Evolutionary conservation across 768 basidiomycete genomes (phyloP).

Genomic region (Dictyophora rubrovolvata): DNA sequence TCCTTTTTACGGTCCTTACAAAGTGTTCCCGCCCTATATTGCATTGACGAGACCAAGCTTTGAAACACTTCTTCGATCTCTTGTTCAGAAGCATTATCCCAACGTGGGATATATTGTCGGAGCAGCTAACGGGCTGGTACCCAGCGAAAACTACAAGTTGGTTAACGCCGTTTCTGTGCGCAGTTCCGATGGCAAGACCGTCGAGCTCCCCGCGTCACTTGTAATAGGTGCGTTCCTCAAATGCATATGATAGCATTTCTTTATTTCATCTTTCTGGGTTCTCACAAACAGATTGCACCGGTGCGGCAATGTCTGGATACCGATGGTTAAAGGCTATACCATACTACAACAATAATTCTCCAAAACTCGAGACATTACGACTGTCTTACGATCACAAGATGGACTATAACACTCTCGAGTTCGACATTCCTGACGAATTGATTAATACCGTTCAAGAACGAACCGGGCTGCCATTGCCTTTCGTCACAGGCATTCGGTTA

Average conservation of each 20-base stretch:
- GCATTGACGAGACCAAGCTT: conserved; percentile 7
- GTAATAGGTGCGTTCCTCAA: conserved; percentile 13
- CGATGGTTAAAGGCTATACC: conserved; percentile 9
- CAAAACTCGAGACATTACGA: conserved; percentile 1
- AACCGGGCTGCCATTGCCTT: neutral
- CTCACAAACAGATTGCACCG: conserved; percentile 16
- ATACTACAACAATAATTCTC: neutral
- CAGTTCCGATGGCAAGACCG: neutral
- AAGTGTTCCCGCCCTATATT: conserved; percentile 5
- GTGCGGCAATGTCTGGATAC: conserved; percentile 13
- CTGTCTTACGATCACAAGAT: conserved; percentile 14
- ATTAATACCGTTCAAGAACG: conserved; percentile 2
- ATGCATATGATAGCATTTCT: neutral
- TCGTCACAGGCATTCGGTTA: conserved; percentile 8
- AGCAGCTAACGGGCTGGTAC: conserved; percentile 8
- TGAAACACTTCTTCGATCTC: conserved; percentile 16
- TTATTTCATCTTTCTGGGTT: neutral
- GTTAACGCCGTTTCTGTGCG: conserved; percentile 13
- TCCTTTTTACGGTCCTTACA: neutral
- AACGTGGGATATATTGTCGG: conserved; percentile 16
- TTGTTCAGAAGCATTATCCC: conserved; percentile 11
- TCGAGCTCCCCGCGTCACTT: conserved; percentile 10
- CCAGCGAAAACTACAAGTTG: neutral
- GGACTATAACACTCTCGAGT: conserved; percentile 13
- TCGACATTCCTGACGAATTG: conserved; percentile 10